Evolutionary conservation across 345 rosid genomes (phyloP).

Genomic region (Dimocarpus longan): DNA sequence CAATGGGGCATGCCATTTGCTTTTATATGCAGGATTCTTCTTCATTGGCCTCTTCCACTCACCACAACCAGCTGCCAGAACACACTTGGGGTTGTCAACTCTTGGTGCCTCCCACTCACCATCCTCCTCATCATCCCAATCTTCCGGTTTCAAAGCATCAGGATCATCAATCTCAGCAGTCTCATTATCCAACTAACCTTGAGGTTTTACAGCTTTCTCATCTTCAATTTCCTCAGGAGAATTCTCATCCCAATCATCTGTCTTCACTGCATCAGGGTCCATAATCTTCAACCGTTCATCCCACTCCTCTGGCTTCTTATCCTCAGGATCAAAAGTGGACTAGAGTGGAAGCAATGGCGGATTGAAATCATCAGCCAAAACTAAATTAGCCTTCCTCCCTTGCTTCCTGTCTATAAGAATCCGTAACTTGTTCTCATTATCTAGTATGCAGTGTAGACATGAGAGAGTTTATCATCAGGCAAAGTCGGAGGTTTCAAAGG

Average conservation of each 20-base stretch:
- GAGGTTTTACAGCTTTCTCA: constrained; percentile 55
- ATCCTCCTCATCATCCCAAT: constrained; percentile 70
- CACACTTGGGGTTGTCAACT: constrained; percentile 49
- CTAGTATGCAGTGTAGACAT: constrained; percentile 61
- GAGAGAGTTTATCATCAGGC: constrained; percentile 52
- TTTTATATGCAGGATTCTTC: constrained; percentile 54
- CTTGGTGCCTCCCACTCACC: constrained; percentile 63
- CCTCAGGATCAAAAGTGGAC: constrained; percentile 50
- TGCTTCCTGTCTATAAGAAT: constrained; percentile 59
- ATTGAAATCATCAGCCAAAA: constrained; percentile 51
- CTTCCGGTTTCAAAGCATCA: constrained; percentile 55
- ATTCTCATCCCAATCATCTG: constrained; percentile 69
- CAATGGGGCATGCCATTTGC: constrained; percentile 57
- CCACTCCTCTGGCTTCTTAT: constrained; percentile 63
- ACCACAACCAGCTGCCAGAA: constrained; percentile 58
- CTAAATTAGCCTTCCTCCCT: constrained; percentile 46
- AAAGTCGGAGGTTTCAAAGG: constrained; percentile 53
- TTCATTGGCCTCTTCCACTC: constrained; percentile 58
- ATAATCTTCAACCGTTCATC: constrained; percentile 51
- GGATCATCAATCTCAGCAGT: constrained; percentile 64
- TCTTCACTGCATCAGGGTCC: constrained; percentile 49
- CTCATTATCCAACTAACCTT: constrained; percentile 62
- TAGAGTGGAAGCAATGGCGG: constrained; percentile 53
- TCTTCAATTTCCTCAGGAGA: constrained; percentile 51
- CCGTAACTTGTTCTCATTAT: constrained; percentile 40